A percentile compares a stretch with the other conserved stretches of the same genome.
Evolutionary conservation across 2,329 filamentous ascomycete genomes (phyloP).

Genomic region (Colletotrichum cuscutae): DNA sequence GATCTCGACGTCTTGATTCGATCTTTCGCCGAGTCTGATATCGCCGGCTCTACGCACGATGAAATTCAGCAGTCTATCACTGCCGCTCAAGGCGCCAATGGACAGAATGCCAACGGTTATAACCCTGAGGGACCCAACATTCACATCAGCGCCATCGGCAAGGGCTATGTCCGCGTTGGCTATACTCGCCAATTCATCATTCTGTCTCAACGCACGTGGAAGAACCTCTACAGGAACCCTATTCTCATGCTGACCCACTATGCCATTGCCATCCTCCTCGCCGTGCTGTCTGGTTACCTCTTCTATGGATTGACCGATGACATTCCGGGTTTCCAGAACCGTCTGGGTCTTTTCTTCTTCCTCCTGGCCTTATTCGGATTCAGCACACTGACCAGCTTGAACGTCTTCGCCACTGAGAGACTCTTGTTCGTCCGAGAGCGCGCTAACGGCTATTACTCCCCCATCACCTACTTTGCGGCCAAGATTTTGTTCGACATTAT

Average conservation of each 20-base stretch:
- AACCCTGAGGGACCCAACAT: slow-evolving; percentile 58
- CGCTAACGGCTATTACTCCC: slow-evolving; percentile 96
- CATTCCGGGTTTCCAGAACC: slow-evolving; percentile 97
- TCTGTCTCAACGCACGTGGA: slow-evolving; percentile 91
- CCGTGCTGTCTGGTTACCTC: slow-evolving; percentile 92
- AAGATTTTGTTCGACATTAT: slow-evolving; percentile 99
- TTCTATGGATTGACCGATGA: slow-evolving; percentile 98
- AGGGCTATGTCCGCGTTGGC: slow-evolving; percentile 84
- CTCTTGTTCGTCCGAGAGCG: slow-evolving; percentile 92
- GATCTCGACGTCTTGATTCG: slow-evolving; percentile 85
- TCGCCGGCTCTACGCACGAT: slow-evolving; percentile 77
- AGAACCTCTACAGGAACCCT: slow-evolving; percentile 95
- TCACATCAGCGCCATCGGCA: slow-evolving; percentile 71
- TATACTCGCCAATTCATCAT: slow-evolving; percentile 87
- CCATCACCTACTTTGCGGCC: slow-evolving; percentile 91
- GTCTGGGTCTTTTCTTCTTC: slow-evolving; percentile 97
- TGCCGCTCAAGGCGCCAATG: slow-evolving; percentile 74
- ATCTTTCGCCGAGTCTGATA: slow-evolving; percentile 81
- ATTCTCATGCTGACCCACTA: slow-evolving; percentile 99
- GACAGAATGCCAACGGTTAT: slow-evolving; percentile 66
- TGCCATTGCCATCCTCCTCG: slow-evolving; percentile 93
- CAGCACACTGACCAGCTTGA: slow-evolving; percentile 92
- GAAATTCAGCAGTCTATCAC: slow-evolving; percentile 80
- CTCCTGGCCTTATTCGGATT: slow-evolving; percentile 95
- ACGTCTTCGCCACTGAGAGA: slow-evolving; percentile 91